Conservation (phyloP, 768 basidiomycete genomes). For the Lactifluus echinatus region DNA sequence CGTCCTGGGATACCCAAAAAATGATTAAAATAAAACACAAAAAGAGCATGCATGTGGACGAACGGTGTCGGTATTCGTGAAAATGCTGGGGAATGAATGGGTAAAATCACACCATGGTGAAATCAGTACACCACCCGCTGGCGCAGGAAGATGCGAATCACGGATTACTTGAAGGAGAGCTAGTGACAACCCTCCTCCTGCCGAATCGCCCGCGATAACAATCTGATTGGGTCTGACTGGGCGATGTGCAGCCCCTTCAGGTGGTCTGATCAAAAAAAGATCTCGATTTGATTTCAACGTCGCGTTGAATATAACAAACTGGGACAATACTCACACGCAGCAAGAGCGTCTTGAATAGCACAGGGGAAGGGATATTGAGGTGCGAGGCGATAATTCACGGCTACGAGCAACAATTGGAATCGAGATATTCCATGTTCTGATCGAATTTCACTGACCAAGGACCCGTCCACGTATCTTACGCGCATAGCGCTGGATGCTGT, state of each 20-base stretch:
- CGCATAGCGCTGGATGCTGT: constrained; percentile 75
- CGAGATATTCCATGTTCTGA: constrained; percentile 1
- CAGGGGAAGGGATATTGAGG: constrained; percentile 98
- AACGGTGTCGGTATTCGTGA: constrained; percentile 78
- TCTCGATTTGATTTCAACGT: constrained; percentile 38
- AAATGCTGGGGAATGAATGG: constrained; percentile 87
- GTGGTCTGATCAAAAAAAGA: constrained; percentile 84
- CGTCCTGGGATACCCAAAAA: constrained; percentile 42
- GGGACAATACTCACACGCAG: constrained; percentile 57
- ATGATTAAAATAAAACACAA: background rate
- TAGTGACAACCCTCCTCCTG: constrained; percentile 81
- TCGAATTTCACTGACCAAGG: constrained; percentile 42
- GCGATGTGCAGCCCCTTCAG: constrained; percentile 63
- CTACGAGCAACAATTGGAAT: constrained; percentile 28
- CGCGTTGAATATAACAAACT: background rate
- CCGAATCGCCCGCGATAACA: constrained; percentile 84
- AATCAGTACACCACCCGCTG: constrained; percentile 82
- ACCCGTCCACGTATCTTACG: constrained; percentile 90
- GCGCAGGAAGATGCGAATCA: constrained; percentile 70
- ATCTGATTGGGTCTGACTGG: constrained; percentile 78
- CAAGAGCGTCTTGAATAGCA: constrained; percentile 79
- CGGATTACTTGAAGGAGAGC: constrained; percentile 83
- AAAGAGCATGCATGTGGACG: constrained; percentile 19
- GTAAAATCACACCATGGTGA: constrained; percentile 94
- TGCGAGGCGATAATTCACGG: constrained; percentile 78